phyloP scores from a whole-genome alignment of 108 stramenopile species.

The Epithemia pelagica region DNA sequence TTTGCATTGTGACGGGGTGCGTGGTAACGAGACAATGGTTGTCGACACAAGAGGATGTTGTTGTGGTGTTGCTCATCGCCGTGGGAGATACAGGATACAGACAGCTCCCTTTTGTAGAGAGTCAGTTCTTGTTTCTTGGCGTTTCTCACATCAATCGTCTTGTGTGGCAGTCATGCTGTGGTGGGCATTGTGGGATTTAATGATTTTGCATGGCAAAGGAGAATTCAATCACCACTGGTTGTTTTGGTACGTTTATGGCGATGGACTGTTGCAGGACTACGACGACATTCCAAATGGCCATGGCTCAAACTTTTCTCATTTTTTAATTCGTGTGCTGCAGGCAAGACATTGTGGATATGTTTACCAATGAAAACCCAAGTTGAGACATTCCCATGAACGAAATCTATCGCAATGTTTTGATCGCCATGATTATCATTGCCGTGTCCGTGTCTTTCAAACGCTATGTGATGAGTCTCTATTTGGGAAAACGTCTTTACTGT shows the following conservation, averaged over 20 bases:
- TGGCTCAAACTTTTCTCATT: too few species aligned
- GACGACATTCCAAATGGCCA: too few species aligned
- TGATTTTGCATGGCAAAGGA: conserved; percentile 27
- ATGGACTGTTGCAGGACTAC: too few species aligned
- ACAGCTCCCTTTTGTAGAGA: too few species aligned
- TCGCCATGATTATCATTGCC: conserved; percentile 25
- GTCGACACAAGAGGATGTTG: neutral
- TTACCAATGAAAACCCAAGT: conserved; percentile 42
- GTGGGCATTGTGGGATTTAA: conserved; percentile 32
- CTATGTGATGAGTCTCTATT: conserved; percentile 43
- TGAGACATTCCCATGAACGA: conserved; percentile 11
- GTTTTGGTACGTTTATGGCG: conserved; percentile 41
- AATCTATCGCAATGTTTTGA: conserved; percentile 21
- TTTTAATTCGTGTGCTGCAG: too few species aligned
- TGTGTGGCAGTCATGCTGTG: conserved; percentile 3
- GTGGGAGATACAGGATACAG: too few species aligned
- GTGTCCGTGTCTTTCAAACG: conserved; percentile 54
- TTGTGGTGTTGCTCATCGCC: too few species aligned
- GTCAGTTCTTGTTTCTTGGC: too few species aligned
- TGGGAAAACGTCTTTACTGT: conserved; percentile 26
- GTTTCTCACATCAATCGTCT: conserved; percentile 3
- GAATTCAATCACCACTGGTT: conserved; percentile 42
- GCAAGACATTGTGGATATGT: conserved; percentile 26
- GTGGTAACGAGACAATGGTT: too few species aligned
- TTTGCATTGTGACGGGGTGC: too few species aligned